These are phyloP conservation scores for Pseudomonodictys pantanalensis DNA, from an alignment of 495 filamentous ascomycete species.

Conservation along the genomic window DNA sequence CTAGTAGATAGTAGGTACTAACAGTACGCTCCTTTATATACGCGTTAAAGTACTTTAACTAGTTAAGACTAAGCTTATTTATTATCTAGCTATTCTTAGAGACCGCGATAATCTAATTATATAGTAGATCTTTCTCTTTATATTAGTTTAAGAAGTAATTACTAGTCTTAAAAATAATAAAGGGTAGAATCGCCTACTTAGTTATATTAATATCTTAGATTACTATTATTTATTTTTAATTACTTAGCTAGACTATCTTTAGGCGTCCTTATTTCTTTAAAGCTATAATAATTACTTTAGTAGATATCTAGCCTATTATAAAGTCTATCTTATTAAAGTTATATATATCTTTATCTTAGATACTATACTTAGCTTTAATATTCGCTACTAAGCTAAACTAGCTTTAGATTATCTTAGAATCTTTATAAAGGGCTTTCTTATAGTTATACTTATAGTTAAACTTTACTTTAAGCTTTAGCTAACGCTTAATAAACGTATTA, in stretches of 20 bases:
- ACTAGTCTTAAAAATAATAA: not conserved
- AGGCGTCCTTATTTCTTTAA: not conserved
- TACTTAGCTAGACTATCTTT: not conserved
- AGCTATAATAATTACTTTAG: not conserved
- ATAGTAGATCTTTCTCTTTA: not conserved
- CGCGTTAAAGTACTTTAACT: not conserved
- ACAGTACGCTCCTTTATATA: too few species aligned
- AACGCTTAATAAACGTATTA: not conserved
- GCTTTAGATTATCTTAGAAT: not conserved
- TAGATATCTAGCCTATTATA: not conserved
- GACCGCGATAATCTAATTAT: not conserved
- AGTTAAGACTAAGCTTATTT: not conserved
- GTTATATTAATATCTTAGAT: not conserved
- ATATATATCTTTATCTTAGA: not conserved
- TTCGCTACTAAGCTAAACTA: conserved; percentile 1
- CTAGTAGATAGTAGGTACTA: not conserved
- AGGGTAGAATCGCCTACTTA: not conserved
- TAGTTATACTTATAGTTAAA: conserved; percentile 4
- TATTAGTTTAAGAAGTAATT: not conserved
- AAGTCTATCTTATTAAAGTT: not conserved
- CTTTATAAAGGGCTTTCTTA: not conserved
- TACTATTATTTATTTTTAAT: not conserved
- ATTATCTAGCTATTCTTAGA: not conserved
- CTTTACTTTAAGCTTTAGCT: not conserved
- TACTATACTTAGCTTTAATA: conserved; percentile 1